Percentiles rank a stretch among this genome's conserved stretches.
These are phyloP conservation scores for Rosa persica DNA, from an alignment of 306 rosid species.

Conservation along the genomic window DNA sequence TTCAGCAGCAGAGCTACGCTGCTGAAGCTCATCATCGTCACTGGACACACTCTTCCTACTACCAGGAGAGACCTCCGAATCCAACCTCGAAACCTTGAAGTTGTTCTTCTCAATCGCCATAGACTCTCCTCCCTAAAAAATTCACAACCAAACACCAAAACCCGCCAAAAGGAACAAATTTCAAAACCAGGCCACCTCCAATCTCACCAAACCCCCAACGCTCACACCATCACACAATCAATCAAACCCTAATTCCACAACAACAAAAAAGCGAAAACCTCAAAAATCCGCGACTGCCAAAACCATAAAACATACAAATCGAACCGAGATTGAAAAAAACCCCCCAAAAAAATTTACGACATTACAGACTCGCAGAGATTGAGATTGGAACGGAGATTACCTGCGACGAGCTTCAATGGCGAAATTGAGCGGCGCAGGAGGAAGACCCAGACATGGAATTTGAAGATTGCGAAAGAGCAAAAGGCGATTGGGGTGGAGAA, in stretches of 20 bases:
- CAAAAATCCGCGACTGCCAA: constrained; percentile 8
- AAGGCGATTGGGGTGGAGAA: neutral
- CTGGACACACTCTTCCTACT: constrained; percentile 87
- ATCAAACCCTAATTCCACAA: constrained; percentile 25
- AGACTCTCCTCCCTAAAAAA: constrained; percentile 39
- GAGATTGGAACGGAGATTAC: constrained; percentile 35
- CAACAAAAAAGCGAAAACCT: neutral
- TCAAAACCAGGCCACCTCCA: neutral
- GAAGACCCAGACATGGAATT: constrained; percentile 14
- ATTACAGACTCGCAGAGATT: neutral
- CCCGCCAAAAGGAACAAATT: constrained; percentile 32
- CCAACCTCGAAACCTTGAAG: constrained; percentile 85
- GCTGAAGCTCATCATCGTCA: constrained; percentile 83
- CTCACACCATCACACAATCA: constrained; percentile 21
- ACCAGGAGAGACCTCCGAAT: constrained; percentile 72
- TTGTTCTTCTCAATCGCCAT: constrained; percentile 99
- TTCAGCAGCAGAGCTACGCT: constrained; percentile 60
- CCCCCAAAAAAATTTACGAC: neutral
- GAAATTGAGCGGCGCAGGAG: constrained; percentile 18
- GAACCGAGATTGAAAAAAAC: neutral
- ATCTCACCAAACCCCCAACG: constrained; percentile 13
- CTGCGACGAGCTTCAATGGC: constrained; percentile 29
- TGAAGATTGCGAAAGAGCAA: constrained; percentile 15
- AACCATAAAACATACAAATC: neutral
- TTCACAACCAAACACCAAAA: neutral